Evolutionary conservation across 2,329 filamentous ascomycete genomes (phyloP), one percentile per base, ranked within the genome.

Genomic region (Trichoderma breve): DNA sequence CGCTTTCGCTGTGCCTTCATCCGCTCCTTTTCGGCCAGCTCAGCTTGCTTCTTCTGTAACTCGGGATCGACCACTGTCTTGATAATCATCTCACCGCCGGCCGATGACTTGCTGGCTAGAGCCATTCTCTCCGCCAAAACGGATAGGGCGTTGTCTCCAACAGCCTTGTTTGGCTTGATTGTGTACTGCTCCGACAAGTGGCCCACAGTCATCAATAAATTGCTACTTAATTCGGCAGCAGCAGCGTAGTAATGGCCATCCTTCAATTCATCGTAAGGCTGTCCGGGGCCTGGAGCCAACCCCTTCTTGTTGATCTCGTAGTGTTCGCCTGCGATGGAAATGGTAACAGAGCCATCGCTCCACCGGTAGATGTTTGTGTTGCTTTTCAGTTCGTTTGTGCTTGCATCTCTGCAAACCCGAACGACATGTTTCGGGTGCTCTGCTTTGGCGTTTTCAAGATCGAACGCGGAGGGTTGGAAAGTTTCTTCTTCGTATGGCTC

Each of bases 221-320:
- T 90, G 58, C 90, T 91, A 32, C 87, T 86, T 72, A 92, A 84
- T 76, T 93, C 89, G 1, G 92, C 92, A 1, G 91, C 90, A 2
- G 91, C 91, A 8, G 93, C 88, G 77, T 95, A 95, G 76, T 91
- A 92, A 80, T 93, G 92, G 7, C 90, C 89, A 76, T 95, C 93
- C 73, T 91, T 87, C 32, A 89, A 84, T 76, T 91, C 88, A 73
- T 90, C 84, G 83, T 92, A 92, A 2, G 87, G 84, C 76, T 90
- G 88, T 76, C 85, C 82, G 14, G 82, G 83, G 2, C 86, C 83
- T 2, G 92, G 91, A 2, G 91, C 92, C 62, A 94, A 87, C 28
- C 86, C 82, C 81, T 93, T 94, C 76, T 88, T 90, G 74, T 90
- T 86, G 60, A 95, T 86, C 77, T 94, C 91, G 83, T 91, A 95